Percentiles rank a stretch among this genome's conserved stretches.
Evolutionary conservation across 2,329 filamentous ascomycete genomes (phyloP).

Genomic region (Phoma sp.): DNA sequence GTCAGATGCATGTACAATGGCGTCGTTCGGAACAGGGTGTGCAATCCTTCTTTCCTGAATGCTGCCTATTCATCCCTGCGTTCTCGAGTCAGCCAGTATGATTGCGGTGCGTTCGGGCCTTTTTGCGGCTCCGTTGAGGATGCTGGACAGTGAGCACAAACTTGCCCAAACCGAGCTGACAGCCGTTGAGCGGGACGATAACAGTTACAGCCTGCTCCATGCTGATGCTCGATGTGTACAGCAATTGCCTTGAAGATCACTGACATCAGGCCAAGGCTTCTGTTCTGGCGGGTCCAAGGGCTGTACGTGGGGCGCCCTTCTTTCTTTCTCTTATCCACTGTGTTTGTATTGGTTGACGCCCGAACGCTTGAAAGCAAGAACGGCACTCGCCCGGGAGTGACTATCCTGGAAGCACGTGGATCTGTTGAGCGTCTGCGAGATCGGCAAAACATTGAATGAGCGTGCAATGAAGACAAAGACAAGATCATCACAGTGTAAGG

Average conservation of each 20-base stretch:
- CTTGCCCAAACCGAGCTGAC: background rate
- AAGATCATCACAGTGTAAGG: too few relatives aligned
- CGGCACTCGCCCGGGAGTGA: background rate
- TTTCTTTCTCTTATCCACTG: background rate
- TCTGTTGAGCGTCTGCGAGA: background rate
- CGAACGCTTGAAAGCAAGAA: background rate
- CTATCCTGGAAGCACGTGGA: background rate
- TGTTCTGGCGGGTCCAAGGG: background rate
- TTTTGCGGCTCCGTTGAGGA: background rate
- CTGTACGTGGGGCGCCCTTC: background rate
- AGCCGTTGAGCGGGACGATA: background rate
- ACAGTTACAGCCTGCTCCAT: background rate
- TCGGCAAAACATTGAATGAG: background rate
- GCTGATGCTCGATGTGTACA: background rate
- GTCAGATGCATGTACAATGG: conserved; percentile 13
- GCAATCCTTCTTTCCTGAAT: background rate
- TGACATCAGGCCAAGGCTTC: background rate
- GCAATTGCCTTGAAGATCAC: background rate
- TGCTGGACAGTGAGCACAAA: background rate
- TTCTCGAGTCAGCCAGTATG: conserved; percentile 7
- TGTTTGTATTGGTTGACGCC: background rate
- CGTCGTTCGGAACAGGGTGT: conserved; percentile 4
- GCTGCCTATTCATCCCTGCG: background rate
- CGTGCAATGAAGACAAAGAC: background rate
- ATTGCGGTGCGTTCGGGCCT: conserved; percentile 11